These are phyloP conservation scores for Cryptococcus sp. DNA, from an alignment of 1,284 basidiomycete species.

Conservation along the genomic window DNA sequence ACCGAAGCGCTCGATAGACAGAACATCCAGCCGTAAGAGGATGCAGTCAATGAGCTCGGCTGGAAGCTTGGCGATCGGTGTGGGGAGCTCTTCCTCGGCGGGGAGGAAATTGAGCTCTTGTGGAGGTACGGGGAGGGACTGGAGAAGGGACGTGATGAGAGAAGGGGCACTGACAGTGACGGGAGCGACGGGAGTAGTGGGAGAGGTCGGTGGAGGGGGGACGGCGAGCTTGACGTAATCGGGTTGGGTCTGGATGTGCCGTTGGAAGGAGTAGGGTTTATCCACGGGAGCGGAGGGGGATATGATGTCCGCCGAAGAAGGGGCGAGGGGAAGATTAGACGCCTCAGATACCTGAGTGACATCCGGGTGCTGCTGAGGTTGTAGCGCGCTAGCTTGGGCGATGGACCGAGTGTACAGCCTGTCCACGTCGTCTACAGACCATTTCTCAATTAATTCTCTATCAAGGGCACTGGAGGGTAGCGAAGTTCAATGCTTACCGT, in stretches of 20 bases:
- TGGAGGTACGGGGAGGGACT: slow-evolving; percentile 10
- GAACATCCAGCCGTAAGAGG: slow-evolving; percentile 58
- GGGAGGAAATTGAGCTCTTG: slow-evolving; percentile 60
- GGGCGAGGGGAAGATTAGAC: slow-evolving; percentile 10
- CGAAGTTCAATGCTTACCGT: slow-evolving; percentile 45
- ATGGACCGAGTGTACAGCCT: slow-evolving; percentile 28
- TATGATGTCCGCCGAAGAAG: slow-evolving; percentile 35
- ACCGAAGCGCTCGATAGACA: slow-evolving; percentile 72
- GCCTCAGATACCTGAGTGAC: not conserved
- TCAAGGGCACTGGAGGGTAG: not conserved
- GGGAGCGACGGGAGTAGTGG: not conserved
- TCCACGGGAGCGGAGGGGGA: slow-evolving; percentile 30
- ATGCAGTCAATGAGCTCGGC: slow-evolving; percentile 70
- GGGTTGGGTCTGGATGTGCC: slow-evolving; percentile 42
- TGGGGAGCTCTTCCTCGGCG: slow-evolving; percentile 61
- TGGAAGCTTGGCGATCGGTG: slow-evolving; percentile 62
- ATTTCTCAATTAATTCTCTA: not conserved
- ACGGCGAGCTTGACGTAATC: slow-evolving; percentile 36
- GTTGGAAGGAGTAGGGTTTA: slow-evolving; percentile 42
- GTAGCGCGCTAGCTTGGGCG: slow-evolving; percentile 4
- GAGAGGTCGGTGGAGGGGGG: not conserved
- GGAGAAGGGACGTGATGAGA: slow-evolving; percentile 20
- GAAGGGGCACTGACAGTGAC: slow-evolving; percentile 7
- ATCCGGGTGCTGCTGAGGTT: not conserved
- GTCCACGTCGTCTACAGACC: slow-evolving; percentile 40